Evolutionary conservation across 177 flowering plant species (phyloP).

Genomic region (Vitis hybrid): DNA sequence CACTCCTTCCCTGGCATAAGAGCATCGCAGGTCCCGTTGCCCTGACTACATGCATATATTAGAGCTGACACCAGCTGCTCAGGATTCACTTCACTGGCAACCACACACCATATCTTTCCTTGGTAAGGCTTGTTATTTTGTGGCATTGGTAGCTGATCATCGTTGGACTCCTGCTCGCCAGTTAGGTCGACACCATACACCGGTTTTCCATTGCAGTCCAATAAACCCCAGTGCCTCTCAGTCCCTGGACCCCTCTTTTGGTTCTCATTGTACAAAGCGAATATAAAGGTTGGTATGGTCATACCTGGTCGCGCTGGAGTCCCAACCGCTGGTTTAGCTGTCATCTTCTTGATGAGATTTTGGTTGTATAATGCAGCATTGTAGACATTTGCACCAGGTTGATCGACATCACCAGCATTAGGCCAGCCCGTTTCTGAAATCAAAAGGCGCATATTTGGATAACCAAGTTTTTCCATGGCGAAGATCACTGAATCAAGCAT

Average conservation of each 20-base stretch:
- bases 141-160: conserved; percentile 14
- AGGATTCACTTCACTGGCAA: conserved; percentile 8
- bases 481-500: conserved; percentile 42
- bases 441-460: conserved; percentile 20
- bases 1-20: conserved; percentile 24
- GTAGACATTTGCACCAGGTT: conserved; percentile 30
- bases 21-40: conserved; percentile 25
- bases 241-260: conserved; percentile 38
- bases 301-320: conserved; percentile 46
- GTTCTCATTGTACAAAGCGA: conserved; percentile 40
- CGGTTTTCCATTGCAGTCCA: conserved; percentile 24
- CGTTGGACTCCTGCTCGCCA: conserved; percentile 15
- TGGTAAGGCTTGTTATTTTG: conserved; percentile 21
- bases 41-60: conserved; percentile 15
- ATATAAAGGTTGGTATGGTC: conserved; percentile 35
- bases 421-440: conserved; percentile 59
- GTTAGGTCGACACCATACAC: conserved; percentile 34
- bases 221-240: conserved; percentile 48
- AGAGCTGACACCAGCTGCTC: conserved; percentile 14
- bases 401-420: conserved; percentile 29
- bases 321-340: conserved; percentile 30
- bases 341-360: conserved; percentile 31
- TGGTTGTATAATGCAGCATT: conserved; percentile 47
- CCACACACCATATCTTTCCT: conserved; percentile 35
- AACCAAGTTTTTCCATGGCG: conserved; percentile 42